phyloP scores from a whole-genome alignment of 192 early-diverging fungal species.

The Podila verticillata region DNA sequence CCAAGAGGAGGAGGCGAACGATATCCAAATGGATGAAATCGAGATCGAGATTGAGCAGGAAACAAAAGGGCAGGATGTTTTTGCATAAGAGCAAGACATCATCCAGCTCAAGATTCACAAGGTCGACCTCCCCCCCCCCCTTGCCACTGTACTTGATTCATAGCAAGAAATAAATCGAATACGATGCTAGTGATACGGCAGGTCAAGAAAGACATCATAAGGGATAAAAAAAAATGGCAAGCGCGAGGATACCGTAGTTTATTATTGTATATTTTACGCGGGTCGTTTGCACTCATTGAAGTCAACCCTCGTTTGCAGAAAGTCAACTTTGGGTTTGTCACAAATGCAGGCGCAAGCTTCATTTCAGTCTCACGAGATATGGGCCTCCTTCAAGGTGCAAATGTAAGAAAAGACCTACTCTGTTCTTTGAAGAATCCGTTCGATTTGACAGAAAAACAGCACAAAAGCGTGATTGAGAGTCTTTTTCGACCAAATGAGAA shows the following conservation, averaged over 20 bases:
- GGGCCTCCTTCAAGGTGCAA: neutral
- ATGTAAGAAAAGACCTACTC: neutral
- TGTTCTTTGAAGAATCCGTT: constrained; percentile 2
- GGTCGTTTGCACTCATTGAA: constrained; percentile 7
- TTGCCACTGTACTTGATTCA: constrained; percentile 8
- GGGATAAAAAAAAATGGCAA: constrained; percentile 5
- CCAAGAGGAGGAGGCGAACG: constrained; percentile 4
- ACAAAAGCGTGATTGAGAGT: neutral
- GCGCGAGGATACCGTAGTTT: constrained; percentile 5
- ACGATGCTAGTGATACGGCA: constrained; percentile 1
- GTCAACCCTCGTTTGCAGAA: constrained; percentile 4
- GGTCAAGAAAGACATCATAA: constrained; percentile 5
- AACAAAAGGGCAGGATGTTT: constrained; percentile 3
- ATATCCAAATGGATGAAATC: constrained; percentile 7
- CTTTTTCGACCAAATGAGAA: constrained; percentile 4
- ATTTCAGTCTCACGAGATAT: constrained; percentile 4
- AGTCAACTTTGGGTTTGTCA: constrained; percentile 1
- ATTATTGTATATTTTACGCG: constrained; percentile 1
- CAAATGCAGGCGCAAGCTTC: constrained; percentile 6
- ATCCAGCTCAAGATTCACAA: constrained; percentile 4
- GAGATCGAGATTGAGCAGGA: constrained; percentile 1
- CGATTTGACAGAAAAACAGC: constrained; percentile 8
- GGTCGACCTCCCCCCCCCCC: neutral
- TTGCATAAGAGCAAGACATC: constrained; percentile 3
- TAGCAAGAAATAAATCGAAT: constrained; percentile 7